phyloP scores from a whole-genome alignment of 768 basidiomycete species.

The Lentinus brumalis region DNA sequence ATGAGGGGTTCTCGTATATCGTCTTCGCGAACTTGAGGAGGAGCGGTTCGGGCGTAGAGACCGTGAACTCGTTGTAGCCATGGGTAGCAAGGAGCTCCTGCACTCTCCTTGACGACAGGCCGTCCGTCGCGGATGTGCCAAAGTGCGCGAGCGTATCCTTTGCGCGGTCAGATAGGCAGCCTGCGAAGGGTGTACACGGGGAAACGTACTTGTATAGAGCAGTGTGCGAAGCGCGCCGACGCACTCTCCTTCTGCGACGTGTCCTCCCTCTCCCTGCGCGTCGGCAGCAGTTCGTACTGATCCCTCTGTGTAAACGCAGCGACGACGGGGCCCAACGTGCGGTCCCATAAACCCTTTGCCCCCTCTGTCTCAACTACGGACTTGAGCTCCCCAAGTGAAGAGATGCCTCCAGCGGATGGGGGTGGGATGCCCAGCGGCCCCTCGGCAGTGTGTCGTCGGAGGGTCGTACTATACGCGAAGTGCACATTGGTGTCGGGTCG shows the following conservation, averaged over 20 bases:
- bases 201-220: constrained; percentile 59
- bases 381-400: constrained; percentile 36
- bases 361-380: constrained; percentile 31
- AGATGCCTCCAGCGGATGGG: constrained; percentile 32
- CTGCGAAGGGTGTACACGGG: not conserved
- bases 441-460: constrained; percentile 66
- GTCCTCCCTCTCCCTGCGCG: constrained; percentile 23
- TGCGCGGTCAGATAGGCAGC: not conserved
- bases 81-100: constrained; percentile 63
- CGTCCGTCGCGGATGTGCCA: constrained; percentile 60
- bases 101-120: constrained; percentile 66
- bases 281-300: constrained; percentile 31
- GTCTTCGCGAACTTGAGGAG: constrained; percentile 91
- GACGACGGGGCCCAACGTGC: constrained; percentile 28
- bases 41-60: constrained; percentile 77
- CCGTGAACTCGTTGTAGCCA: constrained; percentile 95
- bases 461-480: constrained; percentile 82
- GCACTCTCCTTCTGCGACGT: constrained; percentile 47
- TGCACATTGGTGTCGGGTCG: constrained; percentile 66
- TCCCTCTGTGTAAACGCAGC: constrained; percentile 19
- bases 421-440: constrained; percentile 46
- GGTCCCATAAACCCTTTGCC: constrained; percentile 48
- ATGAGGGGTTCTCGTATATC: constrained; percentile 93
- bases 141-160: constrained; percentile 74
- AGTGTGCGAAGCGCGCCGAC: constrained; percentile 70